These are phyloP conservation scores for Metschnikowia proteae DNA, from an alignment of 805 yeast genomes.

Conservation along the genomic window DNA sequence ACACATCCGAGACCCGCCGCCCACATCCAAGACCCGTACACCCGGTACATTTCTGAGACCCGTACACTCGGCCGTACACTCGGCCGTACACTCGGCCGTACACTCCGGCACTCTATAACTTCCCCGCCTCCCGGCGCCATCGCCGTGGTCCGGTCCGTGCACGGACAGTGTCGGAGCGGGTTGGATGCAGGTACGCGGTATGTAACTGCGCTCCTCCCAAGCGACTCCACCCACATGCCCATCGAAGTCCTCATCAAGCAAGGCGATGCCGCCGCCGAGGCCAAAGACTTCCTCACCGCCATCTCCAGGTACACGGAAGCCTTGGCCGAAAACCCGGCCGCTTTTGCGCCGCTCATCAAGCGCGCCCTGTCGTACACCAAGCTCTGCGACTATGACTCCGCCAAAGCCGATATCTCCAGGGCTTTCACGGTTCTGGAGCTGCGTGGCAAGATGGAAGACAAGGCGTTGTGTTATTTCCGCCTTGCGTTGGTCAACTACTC, in stretches of 20 bases:
- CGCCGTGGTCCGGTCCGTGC: too few species aligned
- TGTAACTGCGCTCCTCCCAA: background rate
- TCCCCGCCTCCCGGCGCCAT: too few species aligned
- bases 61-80: too few species aligned
- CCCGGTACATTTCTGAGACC: too few species aligned
- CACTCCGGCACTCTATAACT: too few species aligned
- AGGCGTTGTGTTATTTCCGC: conserved; percentile 47
- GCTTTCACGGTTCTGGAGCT: conserved; percentile 46
- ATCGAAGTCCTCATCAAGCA: conserved; percentile 31
- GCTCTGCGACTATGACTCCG: conserved; percentile 43
- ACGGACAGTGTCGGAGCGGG: too few species aligned
- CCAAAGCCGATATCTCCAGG: conserved; percentile 43
- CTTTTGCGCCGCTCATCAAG: conserved; percentile 46
- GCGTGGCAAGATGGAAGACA: conserved; percentile 44
- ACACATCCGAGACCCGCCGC: too few species aligned
- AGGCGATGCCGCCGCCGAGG: conserved; percentile 30
- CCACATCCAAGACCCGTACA: too few species aligned
- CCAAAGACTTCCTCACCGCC: conserved; percentile 44
- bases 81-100: too few species aligned
- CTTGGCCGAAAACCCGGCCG: conserved; percentile 39
- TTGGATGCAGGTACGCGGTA: background rate
- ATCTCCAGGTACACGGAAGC: conserved; percentile 37
- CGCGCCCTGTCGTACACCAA: conserved; percentile 50
- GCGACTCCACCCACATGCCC: conserved; percentile 27
- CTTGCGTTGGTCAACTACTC: conserved; percentile 45